Evolutionary conservation across 2,329 filamentous ascomycete genomes (phyloP).

Genomic region (Xylariaceae sp.): DNA sequence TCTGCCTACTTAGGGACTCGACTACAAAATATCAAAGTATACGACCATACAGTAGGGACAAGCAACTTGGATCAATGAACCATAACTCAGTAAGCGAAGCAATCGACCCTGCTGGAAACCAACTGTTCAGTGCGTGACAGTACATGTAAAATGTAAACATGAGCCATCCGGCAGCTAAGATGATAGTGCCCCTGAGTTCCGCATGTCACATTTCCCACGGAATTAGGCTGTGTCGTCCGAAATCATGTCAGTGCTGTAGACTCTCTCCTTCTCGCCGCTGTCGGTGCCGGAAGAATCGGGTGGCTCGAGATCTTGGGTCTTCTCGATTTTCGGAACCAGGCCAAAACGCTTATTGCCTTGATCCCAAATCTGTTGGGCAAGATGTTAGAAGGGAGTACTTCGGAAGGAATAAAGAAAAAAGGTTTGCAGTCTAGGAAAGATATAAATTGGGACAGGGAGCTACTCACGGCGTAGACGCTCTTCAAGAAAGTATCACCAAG

Average conservation of each 20-base stretch:
- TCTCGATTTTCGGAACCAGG: slow-evolving; percentile 56
- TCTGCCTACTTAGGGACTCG: slow-evolving; percentile 11
- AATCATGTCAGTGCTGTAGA: slow-evolving; percentile 25
- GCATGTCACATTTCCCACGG: not conserved
- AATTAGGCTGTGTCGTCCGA: slow-evolving; percentile 2
- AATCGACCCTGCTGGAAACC: not conserved
- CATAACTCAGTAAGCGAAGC: not conserved
- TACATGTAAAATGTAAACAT: not conserved
- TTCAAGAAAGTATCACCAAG: slow-evolving; percentile 67
- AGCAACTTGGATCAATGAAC: not conserved
- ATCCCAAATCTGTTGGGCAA: slow-evolving; percentile 59
- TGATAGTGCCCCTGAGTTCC: not conserved
- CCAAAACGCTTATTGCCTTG: slow-evolving; percentile 63
- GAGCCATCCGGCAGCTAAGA: too few relatives aligned
- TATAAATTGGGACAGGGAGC: not conserved
- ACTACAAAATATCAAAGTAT: not conserved
- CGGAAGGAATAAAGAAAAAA: not conserved
- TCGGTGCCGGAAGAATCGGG: slow-evolving; percentile 17
- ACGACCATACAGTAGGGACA: not conserved
- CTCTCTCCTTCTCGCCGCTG: slow-evolving; percentile 26
- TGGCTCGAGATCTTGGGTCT: slow-evolving; percentile 38
- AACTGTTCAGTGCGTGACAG: slow-evolving; percentile 3
- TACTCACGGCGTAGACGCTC: slow-evolving; percentile 62
- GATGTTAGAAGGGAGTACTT: slow-evolving; percentile 6
- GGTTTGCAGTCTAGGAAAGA: not conserved